Evolutionary conservation across 345 rosid genomes (phyloP).

Genomic region (Capsella bursapastoris): DNA sequence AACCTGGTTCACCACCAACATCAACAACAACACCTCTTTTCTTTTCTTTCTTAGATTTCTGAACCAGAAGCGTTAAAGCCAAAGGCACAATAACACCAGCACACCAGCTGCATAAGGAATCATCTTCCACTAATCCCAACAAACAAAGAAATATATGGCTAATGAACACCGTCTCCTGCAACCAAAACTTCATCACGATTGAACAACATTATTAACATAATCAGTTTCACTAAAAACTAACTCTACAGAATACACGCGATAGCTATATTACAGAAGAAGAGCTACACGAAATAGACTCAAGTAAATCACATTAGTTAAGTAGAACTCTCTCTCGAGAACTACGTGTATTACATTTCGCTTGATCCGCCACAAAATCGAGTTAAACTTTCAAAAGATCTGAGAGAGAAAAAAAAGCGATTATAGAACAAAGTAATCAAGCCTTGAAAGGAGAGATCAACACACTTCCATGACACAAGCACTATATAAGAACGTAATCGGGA

Average conservation of each 20-base stretch:
- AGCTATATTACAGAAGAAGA: background rate
- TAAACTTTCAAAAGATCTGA: conserved; percentile 28
- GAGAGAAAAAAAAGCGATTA: background rate
- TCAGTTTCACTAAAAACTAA: conserved; percentile 1
- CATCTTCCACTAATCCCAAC: conserved; percentile 50
- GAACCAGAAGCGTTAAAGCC: conserved; percentile 62
- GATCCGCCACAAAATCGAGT: background rate
- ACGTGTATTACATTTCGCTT: background rate
- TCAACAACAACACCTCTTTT: conserved; percentile 82
- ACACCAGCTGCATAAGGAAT: conserved; percentile 74
- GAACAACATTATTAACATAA: background rate
- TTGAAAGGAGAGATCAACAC: background rate
- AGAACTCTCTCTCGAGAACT: conserved; percentile 11
- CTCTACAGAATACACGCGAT: background rate
- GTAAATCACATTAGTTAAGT: conserved; percentile 3
- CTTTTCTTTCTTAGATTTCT: conserved; percentile 61
- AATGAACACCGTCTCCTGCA: conserved; percentile 23
- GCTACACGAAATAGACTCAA: conserved; percentile 8
- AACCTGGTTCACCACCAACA: conserved; percentile 86
- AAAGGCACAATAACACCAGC: conserved; percentile 77
- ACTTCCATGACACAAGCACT: conserved; percentile 9
- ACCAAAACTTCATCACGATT: background rate
- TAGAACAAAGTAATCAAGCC: conserved; percentile 13
- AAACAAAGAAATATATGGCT: background rate
- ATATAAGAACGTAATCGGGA: conserved; percentile 8